phyloP scores from a whole-genome alignment of 2,329 filamentous ascomycete species.

The Penicillium sp. region DNA sequence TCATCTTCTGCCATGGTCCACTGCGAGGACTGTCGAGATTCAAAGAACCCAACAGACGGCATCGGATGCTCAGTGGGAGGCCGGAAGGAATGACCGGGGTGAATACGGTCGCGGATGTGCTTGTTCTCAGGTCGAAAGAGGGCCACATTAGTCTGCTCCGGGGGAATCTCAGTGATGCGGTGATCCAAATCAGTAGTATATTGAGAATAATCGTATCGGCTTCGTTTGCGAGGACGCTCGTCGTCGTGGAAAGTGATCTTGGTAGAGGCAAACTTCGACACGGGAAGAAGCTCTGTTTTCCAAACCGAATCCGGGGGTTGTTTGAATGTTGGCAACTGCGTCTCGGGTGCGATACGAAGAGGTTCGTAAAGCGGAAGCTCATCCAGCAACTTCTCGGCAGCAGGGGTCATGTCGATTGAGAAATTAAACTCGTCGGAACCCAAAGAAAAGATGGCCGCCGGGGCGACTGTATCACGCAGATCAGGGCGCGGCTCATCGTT shows the following conservation, averaged over 20 bases:
- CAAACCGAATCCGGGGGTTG: constrained; percentile 68
- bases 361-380: constrained; percentile 79
- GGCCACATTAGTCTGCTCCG: constrained; percentile 74
- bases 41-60: constrained; percentile 88
- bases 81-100: constrained; percentile 87
- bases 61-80: constrained; percentile 89
- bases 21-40: constrained; percentile 79
- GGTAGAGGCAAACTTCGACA: constrained; percentile 83
- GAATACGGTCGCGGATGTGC: constrained; percentile 80
- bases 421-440: constrained; percentile 79
- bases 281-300: constrained; percentile 73
- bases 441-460: constrained; percentile 80
- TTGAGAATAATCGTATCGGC: constrained; percentile 76
- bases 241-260: constrained; percentile 69
- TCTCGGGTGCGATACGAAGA: constrained; percentile 54
- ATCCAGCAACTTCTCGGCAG: constrained; percentile 71
- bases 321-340: constrained; percentile 58
- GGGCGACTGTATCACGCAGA: constrained; percentile 51
- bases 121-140: constrained; percentile 89
- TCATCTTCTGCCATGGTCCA: constrained; percentile 92
- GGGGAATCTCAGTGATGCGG: constrained; percentile 53
- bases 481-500: constrained; percentile 46
- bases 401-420: constrained; percentile 69
- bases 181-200: constrained; percentile 66
- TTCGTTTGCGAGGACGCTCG: constrained; percentile 69